A percentile compares a stretch with the other conserved stretches of the same genome.
phyloP scores from a whole-genome alignment of 176 grass and related monocot genomes.

The Hsuehochloa calcarea region DNA sequence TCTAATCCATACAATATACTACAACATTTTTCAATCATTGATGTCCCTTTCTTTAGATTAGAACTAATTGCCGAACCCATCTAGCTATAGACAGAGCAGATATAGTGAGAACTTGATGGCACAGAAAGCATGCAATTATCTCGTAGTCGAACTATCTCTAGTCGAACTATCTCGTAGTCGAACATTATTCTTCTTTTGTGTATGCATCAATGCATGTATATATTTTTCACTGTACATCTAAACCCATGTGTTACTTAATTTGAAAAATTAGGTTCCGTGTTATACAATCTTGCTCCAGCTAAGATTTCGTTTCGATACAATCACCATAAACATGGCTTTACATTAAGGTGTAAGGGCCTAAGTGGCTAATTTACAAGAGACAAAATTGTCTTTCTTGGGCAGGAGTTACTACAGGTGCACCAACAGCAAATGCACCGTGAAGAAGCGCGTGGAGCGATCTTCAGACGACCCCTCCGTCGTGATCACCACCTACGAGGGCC shows the following conservation, averaged over 20 bases:
- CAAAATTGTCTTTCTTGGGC: neutral
- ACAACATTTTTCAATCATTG: neutral
- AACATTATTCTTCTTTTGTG: neutral
- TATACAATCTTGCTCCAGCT: neutral
- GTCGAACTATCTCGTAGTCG: neutral
- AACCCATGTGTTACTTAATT: neutral
- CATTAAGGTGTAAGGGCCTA: neutral
- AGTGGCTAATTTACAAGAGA: neutral
- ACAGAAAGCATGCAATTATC: neutral
- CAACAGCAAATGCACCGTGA: slow-evolving; percentile 81
- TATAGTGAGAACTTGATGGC: neutral
- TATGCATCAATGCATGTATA: neutral
- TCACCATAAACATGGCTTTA: neutral
- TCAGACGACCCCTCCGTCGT: slow-evolving; percentile 69
- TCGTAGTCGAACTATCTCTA: neutral
- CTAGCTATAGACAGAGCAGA: neutral
- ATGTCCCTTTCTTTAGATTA: neutral
- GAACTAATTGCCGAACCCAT: neutral
- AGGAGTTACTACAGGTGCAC: slow-evolving; percentile 98
- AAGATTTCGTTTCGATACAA: neutral
- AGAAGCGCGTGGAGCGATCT: slow-evolving; percentile 90
- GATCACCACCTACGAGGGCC: slow-evolving; percentile 94
- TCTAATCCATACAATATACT: neutral
- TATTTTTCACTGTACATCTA: neutral
- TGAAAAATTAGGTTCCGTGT: neutral